Evolutionary conservation across 1,139 yeast species (phyloP).

Genomic region (Blastobotrys illinoisensis): DNA sequence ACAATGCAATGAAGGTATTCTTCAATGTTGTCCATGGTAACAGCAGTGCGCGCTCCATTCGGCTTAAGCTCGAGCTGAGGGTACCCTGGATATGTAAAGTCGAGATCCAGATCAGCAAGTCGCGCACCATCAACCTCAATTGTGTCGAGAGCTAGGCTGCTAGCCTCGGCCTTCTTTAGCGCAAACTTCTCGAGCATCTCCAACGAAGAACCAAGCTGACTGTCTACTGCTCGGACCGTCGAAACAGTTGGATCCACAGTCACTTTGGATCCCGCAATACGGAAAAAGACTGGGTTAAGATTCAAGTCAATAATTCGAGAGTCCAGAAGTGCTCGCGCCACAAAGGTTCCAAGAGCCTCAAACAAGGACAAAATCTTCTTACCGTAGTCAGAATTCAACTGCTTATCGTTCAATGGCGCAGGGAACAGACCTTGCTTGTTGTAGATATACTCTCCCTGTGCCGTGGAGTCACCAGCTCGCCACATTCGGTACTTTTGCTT

Average conservation of each 20-base stretch:
- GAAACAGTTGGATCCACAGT: constrained; percentile 35
- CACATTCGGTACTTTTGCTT: constrained; percentile 57
- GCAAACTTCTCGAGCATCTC: constrained; percentile 45
- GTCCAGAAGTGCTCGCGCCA: constrained; percentile 84
- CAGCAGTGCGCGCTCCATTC: constrained; percentile 48
- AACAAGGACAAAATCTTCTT: constrained; percentile 50
- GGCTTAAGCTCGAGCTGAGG: constrained; percentile 53
- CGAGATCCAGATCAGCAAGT: constrained; percentile 51
- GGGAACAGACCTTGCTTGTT: constrained; percentile 65
- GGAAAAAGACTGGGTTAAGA: constrained; percentile 66
- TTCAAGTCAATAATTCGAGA: constrained; percentile 79
- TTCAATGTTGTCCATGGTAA: constrained; percentile 52
- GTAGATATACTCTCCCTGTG: constrained; percentile 40
- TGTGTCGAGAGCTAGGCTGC: constrained; percentile 22
- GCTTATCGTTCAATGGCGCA: constrained; percentile 44
- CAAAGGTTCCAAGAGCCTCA: constrained; percentile 67
- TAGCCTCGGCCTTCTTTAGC: constrained; percentile 27
- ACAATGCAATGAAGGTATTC: constrained; percentile 53
- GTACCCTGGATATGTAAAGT: constrained; percentile 75
- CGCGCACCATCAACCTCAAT: constrained; percentile 40
- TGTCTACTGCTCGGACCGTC: constrained; percentile 49
- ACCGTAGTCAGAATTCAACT: constrained; percentile 36
- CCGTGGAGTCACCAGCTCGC: constrained; percentile 46
- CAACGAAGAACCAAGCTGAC: constrained; percentile 56
- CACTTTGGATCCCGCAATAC: constrained; percentile 20